phyloP scores from a whole-genome alignment of 345 rosid species.

The Pseudoturritis turrita region DNA sequence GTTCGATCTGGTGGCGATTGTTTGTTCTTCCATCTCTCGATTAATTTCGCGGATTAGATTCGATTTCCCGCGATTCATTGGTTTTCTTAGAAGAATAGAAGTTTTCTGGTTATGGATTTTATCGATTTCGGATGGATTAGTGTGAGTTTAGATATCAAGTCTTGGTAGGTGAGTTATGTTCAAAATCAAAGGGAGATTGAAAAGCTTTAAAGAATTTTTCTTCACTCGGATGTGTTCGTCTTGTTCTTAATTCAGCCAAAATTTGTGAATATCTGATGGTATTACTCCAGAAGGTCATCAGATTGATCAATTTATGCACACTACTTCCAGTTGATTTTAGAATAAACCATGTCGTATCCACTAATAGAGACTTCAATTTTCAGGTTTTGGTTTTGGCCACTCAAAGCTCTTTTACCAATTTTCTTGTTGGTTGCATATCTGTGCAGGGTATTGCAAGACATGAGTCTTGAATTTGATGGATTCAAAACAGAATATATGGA shows the following conservation, averaged over 20 bases:
- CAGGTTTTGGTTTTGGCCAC: background rate
- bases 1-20: conserved; percentile 1
- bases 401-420: background rate
- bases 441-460: conserved; percentile 72
- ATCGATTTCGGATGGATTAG: background rate
- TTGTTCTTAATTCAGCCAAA: background rate
- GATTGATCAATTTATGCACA: background rate
- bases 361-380: background rate
- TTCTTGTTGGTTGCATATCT: background rate
- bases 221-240: background rate
- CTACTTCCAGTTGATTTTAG: background rate
- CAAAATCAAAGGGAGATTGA: background rate
- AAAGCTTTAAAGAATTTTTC: background rate
- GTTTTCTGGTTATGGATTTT: background rate
- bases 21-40: background rate
- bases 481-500: conserved; percentile 46
- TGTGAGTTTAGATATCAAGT: background rate
- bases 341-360: background rate
- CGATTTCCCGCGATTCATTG: background rate
- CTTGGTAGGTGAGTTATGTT: background rate
- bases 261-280: background rate
- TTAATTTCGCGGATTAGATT: conserved; percentile 1
- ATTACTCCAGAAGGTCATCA: background rate
- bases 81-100: background rate
- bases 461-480: conserved; percentile 52